Evolutionary conservation across 169 alveolate genomes (phyloP).

Genomic region (Eimeria maxima): DNA sequence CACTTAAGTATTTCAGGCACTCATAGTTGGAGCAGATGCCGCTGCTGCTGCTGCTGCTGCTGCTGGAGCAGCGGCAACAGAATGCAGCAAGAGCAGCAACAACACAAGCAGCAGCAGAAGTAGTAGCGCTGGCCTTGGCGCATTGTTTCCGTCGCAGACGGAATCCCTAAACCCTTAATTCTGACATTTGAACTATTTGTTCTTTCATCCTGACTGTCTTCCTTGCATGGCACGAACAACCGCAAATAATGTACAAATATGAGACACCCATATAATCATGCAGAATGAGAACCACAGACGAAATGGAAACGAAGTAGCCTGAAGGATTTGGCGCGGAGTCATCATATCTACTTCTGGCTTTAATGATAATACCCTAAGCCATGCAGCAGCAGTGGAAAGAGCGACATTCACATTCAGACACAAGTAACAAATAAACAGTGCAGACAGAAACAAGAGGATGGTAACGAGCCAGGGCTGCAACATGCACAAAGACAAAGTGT

Average conservation of each 20-base stretch:
- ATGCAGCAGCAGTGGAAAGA: no score
- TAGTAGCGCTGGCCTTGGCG: not conserved
- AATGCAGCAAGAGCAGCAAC: not conserved
- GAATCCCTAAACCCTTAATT: not conserved
- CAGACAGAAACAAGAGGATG: not conserved
- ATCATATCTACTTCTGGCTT: no score
- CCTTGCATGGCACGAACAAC: not conserved
- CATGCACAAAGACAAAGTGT: not conserved
- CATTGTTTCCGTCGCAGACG: not conserved
- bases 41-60: conserved; percentile 24
- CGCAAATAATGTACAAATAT: no score
- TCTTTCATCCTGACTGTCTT: not conserved
- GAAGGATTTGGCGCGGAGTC: not conserved
- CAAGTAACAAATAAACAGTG: not conserved
- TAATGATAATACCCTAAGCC: no score
- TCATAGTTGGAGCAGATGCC: not conserved
- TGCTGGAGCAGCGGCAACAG: not conserved
- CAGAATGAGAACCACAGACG: no score
- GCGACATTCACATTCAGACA: no score
- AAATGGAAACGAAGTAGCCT: no score
- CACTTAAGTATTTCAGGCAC: conserved; percentile 37
- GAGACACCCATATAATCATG: no score
- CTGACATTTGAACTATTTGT: not conserved
- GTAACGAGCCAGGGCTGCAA: not conserved
- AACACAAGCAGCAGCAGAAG: not conserved